These are phyloP conservation scores for Sarocladium strictum DNA, from an alignment of 2,329 filamentous ascomycete genomes.

Conservation along the genomic window DNA sequence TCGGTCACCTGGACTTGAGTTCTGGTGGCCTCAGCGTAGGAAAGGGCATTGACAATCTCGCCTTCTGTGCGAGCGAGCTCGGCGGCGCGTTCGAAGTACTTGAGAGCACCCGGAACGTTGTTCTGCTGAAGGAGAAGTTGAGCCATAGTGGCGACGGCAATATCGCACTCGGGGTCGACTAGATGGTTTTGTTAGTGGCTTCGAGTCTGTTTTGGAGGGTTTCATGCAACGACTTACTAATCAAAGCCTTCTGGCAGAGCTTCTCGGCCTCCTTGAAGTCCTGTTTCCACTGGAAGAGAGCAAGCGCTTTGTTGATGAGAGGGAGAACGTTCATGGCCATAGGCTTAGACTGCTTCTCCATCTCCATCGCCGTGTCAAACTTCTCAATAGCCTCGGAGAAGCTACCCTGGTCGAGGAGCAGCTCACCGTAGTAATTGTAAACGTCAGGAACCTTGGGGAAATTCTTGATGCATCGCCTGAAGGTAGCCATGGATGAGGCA, in stretches of 20 bases:
- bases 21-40: conserved; percentile 92
- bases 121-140: conserved; percentile 96
- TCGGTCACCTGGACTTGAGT: conserved; percentile 91
- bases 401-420: conserved; percentile 93
- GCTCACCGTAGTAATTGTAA: conserved; percentile 99
- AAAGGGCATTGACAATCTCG: conserved; percentile 93
- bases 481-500: conserved; percentile 96
- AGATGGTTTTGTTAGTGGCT: conserved; percentile 31
- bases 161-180: conserved; percentile 99
- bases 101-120: conserved; percentile 89
- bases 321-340: conserved; percentile 96
- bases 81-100: conserved; percentile 94
- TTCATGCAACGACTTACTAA: conserved; percentile 61
- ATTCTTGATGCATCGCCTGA: conserved; percentile 96
- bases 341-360: conserved; percentile 92
- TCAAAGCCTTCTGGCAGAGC: conserved; percentile 93
- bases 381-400: conserved; percentile 94
- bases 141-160: conserved; percentile 97
- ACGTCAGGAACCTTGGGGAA: conserved; percentile 95
- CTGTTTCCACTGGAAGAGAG: conserved; percentile 97
- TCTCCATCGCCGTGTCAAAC: conserved; percentile 96
- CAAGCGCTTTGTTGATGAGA: conserved; percentile 96
- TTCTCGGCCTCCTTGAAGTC: conserved; percentile 93
- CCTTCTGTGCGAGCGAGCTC: conserved; percentile 91
- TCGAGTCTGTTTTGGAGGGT: too few relatives aligned